Conservation (phyloP, 495 filamentous ascomycete genomes). For the Usnea hakonensis region DNA sequence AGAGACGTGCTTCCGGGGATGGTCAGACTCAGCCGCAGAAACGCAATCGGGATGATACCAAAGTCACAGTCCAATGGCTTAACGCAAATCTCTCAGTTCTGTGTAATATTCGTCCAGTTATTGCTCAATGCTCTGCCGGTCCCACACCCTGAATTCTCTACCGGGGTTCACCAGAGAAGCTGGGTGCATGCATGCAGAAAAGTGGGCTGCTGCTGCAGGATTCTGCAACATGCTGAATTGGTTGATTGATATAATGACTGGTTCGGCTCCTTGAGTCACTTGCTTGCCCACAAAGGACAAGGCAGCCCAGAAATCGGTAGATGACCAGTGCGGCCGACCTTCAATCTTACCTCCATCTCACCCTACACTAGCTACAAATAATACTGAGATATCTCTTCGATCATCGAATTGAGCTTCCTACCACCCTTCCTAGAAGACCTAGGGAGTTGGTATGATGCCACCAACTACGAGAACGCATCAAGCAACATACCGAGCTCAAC, state of each 20-base stretch:
- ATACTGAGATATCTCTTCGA: background rate
- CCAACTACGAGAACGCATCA: slow-evolving; percentile 24
- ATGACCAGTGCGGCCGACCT: background rate
- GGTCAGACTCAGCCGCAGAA: slow-evolving; percentile 1
- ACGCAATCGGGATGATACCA: slow-evolving; percentile 3
- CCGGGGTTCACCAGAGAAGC: background rate
- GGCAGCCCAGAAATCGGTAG: background rate
- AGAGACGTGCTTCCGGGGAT: slow-evolving; percentile 11
- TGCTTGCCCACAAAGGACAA: background rate
- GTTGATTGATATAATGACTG: slow-evolving; percentile 1
- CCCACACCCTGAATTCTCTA: background rate
- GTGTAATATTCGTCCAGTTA: background rate
- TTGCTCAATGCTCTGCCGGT: background rate
- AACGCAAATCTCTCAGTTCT: background rate
- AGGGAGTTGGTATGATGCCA: background rate
- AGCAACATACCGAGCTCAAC: slow-evolving; percentile 23
- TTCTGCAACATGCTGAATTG: background rate
- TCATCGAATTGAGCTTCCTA: background rate
- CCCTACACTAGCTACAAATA: background rate
- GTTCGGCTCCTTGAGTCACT: background rate
- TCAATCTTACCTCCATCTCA: background rate
- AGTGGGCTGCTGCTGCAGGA: background rate
- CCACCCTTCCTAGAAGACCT: background rate
- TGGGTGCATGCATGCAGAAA: background rate
- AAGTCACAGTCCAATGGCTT: slow-evolving; percentile 5